Base-by-base conservation (phyloP, 305 asterid genomes). In the Fraxinus sp. region DNA sequence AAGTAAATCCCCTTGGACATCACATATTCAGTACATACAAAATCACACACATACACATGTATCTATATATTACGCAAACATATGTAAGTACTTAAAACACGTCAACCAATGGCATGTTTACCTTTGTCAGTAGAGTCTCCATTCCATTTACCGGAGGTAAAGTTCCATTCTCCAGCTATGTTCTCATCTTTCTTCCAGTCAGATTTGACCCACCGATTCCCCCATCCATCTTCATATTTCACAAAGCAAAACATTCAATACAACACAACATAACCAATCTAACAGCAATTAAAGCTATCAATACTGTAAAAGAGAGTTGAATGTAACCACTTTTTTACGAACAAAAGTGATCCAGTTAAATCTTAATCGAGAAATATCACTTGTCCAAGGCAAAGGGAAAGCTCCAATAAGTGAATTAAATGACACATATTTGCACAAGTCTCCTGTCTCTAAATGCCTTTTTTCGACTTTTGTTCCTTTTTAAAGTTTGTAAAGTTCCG, bases 131-230 rank as follows among this genome's bases (percentile, higher is more conserved):
- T 78, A 74, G 93, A 33, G 78, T 93, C 97, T 84, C 98, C 98
- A 82, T 89, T 89, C 99, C 99, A 96, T 86, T 94, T 92, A 13
- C 99, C 99, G 62, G 99, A 88, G 20, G 99, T 94, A 91, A 85
- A 89, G 85, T 96, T 96, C 99, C 98, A 96, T 86, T 92, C 97
- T 1, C 99, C 99, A 32, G 98, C 99, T 83, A 84, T 64, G 88
- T 89, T 93, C 41, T 93, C 97, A 8, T 96, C 98, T 79, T 86
- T 96, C 92, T 94, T 96, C 99, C 99, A 96, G 59, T 96, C 99
- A 49, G 99, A 94, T 86, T 91, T 92, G 72, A 96, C 98, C 99
- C 99, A 96, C 71, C 92, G 84, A 35, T 85, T 91, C 85, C 91
- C 98, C 99, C 98, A 96, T 79, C 97, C 99, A 85, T 91, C 99